Conservation (phyloP, 2,329 filamentous ascomycete genomes). For the Cladosporium sp. region DNA sequence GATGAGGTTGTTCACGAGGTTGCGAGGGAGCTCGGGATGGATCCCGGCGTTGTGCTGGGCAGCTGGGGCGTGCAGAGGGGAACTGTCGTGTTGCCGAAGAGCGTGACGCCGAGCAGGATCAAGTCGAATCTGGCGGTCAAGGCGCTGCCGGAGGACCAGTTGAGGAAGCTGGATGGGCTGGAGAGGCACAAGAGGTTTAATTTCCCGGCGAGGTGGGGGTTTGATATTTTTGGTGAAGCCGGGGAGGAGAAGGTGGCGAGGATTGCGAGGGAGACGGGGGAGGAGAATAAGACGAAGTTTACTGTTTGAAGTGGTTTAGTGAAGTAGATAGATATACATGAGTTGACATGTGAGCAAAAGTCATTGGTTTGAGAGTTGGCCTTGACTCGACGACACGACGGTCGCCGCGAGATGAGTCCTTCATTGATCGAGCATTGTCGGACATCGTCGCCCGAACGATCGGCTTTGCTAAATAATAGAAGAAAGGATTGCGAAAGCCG, state of each 20-base stretch:
- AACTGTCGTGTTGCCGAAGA: constrained; percentile 11
- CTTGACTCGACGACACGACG: no score
- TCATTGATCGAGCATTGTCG: no score
- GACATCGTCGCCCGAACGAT: no score
- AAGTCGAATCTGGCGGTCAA: constrained; percentile 13
- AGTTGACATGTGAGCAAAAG: no score
- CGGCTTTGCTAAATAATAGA: no score
- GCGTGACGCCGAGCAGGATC: constrained; percentile 13
- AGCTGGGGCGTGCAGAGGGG: constrained; percentile 12
- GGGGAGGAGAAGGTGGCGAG: constrained; percentile 33
- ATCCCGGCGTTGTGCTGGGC: constrained; percentile 8
- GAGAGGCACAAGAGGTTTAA: constrained; percentile 38
- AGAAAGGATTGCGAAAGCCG: no score
- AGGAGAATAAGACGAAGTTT: constrained; percentile 35
- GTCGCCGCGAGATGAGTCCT: no score
- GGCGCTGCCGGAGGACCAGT: constrained; percentile 22
- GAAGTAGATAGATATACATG: no score
- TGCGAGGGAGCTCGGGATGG: constrained; percentile 12
- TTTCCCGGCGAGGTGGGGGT: constrained; percentile 38
- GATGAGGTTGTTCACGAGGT: constrained; percentile 34
- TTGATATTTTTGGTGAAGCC: constrained; percentile 41
- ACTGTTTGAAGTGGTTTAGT: constrained; percentile 9
- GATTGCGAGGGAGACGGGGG: constrained; percentile 29
- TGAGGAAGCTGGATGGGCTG: constrained; percentile 19
- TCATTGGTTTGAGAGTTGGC: no score